These are phyloP conservation scores for Ophiobolus disseminans DNA, from an alignment of 2,329 filamentous ascomycete genomes.

Conservation along the genomic window DNA sequence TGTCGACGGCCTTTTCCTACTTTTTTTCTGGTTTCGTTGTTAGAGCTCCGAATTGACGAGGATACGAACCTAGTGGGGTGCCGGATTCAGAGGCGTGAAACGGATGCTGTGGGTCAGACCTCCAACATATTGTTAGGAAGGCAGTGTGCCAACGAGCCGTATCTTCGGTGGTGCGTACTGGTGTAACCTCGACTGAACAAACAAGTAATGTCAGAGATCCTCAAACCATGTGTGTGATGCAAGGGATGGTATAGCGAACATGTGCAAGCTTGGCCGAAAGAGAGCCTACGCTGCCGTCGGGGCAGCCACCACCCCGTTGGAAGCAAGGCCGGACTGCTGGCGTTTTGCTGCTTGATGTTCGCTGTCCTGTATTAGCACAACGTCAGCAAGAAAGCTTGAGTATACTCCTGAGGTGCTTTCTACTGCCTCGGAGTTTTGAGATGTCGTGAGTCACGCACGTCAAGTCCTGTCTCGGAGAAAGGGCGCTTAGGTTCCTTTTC, in stretches of 20 bases:
- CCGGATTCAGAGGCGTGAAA: constrained; percentile 13
- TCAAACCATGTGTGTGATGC: constrained; percentile 18
- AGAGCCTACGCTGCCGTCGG: constrained; percentile 38
- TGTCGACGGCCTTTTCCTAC: constrained; percentile 26
- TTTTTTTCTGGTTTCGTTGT: constrained; percentile 38
- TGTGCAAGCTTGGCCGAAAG: constrained; percentile 40
- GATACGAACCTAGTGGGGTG: constrained; percentile 23
- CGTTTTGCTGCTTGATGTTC: constrained; percentile 43
- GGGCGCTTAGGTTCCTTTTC: constrained; percentile 50
- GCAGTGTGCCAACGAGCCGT: constrained; percentile 13
- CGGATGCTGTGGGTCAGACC: not conserved
- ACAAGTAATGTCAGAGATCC: constrained; percentile 33
- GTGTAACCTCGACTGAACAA: constrained; percentile 34
- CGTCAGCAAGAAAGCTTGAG: constrained; percentile 39
- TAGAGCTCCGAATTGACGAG: constrained; percentile 18
- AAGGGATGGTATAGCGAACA: constrained; percentile 31
- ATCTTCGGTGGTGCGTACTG: constrained; percentile 16
- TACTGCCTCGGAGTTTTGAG: constrained; percentile 26
- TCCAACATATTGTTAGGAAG: constrained; percentile 12
- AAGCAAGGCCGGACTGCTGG: constrained; percentile 35
- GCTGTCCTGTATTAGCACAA: constrained; percentile 48
- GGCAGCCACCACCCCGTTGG: constrained; percentile 38
- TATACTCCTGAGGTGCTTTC: constrained; percentile 24
- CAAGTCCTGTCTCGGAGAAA: constrained; percentile 53
- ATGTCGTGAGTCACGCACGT: constrained; percentile 51